Conservation (phyloP, 306 rosid genomes). For the Begonia masoniana region DNA sequence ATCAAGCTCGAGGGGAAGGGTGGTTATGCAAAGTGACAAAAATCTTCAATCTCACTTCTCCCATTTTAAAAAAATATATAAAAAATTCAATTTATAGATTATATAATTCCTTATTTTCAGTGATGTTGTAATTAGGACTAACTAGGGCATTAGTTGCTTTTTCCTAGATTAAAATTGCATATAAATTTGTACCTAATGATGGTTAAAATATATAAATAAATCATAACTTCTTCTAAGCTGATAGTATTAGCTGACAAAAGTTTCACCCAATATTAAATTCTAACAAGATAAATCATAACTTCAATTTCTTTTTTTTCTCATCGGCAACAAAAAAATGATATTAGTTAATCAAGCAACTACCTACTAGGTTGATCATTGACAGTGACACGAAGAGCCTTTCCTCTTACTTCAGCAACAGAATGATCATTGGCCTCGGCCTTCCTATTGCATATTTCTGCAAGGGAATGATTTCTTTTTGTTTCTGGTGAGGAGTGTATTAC, state of each 20-base stretch:
- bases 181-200: too few relatives aligned
- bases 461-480: conserved; percentile 17
- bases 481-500: conserved; percentile 15
- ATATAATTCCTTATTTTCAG: too few relatives aligned
- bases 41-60: too few relatives aligned
- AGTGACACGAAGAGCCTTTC: conserved; percentile 14
- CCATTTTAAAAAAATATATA: too few relatives aligned
- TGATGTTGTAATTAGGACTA: background rate
- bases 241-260: too few relatives aligned
- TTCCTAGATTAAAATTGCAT: background rate
- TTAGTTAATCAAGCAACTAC: conserved; percentile 10
- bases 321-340: background rate
- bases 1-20: too few relatives aligned
- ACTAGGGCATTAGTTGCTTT: background rate
- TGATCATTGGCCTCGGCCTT: conserved; percentile 20
- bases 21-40: too few relatives aligned
- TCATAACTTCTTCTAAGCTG: too few relatives aligned
- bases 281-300: background rate
- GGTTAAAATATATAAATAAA: too few relatives aligned
- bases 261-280: too few relatives aligned
- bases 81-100: too few relatives aligned
- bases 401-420: conserved; percentile 10
- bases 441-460: conserved; percentile 20
- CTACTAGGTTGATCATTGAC: conserved; percentile 24
- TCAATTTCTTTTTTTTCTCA: background rate